Evolutionary conservation across 2,329 filamentous ascomycete genomes (phyloP).

Genomic region (Beauveria pseudobassiana): DNA sequence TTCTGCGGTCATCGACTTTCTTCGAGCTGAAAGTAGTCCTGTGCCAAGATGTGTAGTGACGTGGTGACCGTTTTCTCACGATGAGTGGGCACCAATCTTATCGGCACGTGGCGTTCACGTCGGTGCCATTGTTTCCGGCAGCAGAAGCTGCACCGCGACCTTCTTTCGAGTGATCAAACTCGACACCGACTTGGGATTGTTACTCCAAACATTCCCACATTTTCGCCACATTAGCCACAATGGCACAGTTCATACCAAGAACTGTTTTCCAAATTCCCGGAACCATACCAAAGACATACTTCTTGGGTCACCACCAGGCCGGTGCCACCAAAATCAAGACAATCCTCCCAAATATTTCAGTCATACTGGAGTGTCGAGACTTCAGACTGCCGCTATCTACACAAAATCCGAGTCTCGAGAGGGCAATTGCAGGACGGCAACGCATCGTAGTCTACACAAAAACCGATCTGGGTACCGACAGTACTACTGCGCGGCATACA

Average conservation of each 20-base stretch:
- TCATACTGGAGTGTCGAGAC: conserved; percentile 92
- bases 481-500: conserved; percentile 17
- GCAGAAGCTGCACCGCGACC: neutral
- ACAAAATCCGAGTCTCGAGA: conserved; percentile 83
- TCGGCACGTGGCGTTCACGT: conserved; percentile 4
- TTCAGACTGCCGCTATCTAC: conserved; percentile 84
- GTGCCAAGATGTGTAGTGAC: neutral
- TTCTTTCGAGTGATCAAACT: neutral
- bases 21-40: neutral
- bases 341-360: conserved; percentile 70
- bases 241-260: conserved; percentile 62
- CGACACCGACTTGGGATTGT: neutral
- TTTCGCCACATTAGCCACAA: conserved; percentile 2
- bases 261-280: conserved; percentile 61
- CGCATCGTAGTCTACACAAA: conserved; percentile 90
- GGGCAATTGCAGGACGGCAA: conserved; percentile 61
- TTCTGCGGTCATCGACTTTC: neutral
- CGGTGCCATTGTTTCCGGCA: neutral
- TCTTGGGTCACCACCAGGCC: conserved; percentile 82
- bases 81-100: conserved; percentile 4
- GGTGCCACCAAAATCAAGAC: conserved; percentile 77
- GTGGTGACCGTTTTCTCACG: neutral
- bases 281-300: conserved; percentile 83
- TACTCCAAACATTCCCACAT: neutral
- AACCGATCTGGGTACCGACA: conserved; percentile 57